These are phyloP conservation scores for Tetradesmus lagerheimii DNA, from an alignment of 139 green algal genomes.

Conservation along the genomic window DNA sequence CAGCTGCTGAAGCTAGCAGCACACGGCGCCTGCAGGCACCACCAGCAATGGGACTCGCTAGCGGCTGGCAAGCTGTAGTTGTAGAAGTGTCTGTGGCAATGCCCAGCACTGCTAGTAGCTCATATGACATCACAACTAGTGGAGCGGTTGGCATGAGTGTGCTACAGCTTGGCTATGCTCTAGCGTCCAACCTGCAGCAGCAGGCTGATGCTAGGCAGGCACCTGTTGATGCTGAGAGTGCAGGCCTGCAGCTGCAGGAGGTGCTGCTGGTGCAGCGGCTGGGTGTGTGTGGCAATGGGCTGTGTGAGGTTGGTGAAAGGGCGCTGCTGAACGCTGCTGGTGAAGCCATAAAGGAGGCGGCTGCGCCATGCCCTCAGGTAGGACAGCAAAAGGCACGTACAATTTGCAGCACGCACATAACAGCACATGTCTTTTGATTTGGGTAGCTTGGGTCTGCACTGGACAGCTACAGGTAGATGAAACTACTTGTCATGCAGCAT, in stretches of 20 bases:
- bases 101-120: not conserved
- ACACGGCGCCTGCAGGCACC: not conserved
- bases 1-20: not conserved
- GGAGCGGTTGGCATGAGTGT: not conserved
- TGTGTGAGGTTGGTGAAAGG: constrained; percentile 70
- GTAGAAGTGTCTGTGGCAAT: not conserved
- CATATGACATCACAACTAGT: not conserved
- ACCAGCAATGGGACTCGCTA: not conserved
- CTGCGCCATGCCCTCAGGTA: constrained; percentile 22
- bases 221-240: not conserved
- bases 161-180: not conserved
- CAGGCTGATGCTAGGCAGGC: not conserved
- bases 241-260: constrained; percentile 10
- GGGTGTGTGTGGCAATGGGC: constrained; percentile 66
- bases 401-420: too few relatives aligned
- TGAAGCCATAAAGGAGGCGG: not conserved
- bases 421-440: too few relatives aligned
- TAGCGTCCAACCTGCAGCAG: not conserved
- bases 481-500: too few relatives aligned
- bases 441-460: too few relatives aligned
- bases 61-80: not conserved
- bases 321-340: not conserved
- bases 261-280: constrained; percentile 39
- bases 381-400: not conserved
- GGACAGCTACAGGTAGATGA: too few relatives aligned